Evolutionary conservation across 2,329 filamentous ascomycete genomes (phyloP).

Genomic region (Paraphoma sp.): DNA sequence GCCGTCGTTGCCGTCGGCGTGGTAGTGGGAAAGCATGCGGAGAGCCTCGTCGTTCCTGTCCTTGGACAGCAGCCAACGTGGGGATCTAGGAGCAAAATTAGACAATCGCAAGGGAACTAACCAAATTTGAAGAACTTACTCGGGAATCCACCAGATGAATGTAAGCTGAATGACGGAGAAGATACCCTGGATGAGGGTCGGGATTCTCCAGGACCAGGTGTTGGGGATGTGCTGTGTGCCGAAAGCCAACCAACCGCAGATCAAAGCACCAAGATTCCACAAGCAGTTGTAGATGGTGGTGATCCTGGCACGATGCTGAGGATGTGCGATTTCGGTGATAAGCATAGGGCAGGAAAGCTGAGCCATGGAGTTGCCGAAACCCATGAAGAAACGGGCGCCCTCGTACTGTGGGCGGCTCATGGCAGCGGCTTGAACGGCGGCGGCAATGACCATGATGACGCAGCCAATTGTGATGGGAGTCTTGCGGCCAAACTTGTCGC

Average conservation of each 20-base stretch:
- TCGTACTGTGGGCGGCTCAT: constrained; percentile 53
- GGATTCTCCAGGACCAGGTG: constrained; percentile 61
- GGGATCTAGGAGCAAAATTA: constrained; percentile 4
- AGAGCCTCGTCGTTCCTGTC: constrained; percentile 69
- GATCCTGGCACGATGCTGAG: constrained; percentile 70
- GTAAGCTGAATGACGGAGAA: constrained; percentile 63
- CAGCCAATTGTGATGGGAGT: constrained; percentile 45
- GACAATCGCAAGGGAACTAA: neutral
- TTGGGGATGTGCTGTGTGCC: constrained; percentile 48
- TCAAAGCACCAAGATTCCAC: constrained; percentile 66
- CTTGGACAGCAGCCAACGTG: constrained; percentile 68
- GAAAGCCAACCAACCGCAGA: constrained; percentile 66
- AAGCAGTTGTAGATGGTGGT: constrained; percentile 73
- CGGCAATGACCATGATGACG: constrained; percentile 50
- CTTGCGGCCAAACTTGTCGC: constrained; percentile 49
- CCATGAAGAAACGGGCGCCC: constrained; percentile 63
- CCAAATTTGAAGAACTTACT: constrained; percentile 38
- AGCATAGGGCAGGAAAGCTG: constrained; percentile 70
- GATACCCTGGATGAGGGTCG: constrained; percentile 59
- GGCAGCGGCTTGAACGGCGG: constrained; percentile 16
- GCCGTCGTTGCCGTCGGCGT: constrained; percentile 65
- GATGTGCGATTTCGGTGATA: constrained; percentile 71
- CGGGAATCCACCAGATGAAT: constrained; percentile 69
- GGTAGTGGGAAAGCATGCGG: constrained; percentile 66
- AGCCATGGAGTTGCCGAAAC: constrained; percentile 71